phyloP scores from a whole-genome alignment of 2,329 filamentous ascomycete genomes.

The Colletotrichum sp. region DNA sequence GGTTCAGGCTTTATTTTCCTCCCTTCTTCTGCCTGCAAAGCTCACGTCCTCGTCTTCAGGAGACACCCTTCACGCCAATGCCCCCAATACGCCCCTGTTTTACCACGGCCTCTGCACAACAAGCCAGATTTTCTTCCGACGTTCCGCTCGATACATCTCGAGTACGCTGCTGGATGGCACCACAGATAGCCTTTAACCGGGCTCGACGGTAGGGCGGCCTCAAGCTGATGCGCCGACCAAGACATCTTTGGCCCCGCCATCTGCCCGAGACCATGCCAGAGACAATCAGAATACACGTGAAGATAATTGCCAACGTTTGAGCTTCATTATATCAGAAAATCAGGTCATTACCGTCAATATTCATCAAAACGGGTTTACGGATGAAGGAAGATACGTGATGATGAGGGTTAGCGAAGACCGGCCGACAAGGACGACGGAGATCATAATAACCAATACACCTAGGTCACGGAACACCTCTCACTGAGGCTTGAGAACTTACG shows the following conservation, averaged over 20 bases:
- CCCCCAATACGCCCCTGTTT: fast-evolving
- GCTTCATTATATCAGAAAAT: neutral
- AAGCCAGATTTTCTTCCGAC: fast-evolving
- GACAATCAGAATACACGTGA: no score
- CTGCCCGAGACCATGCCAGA: fast-evolving
- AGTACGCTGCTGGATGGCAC: fast-evolving
- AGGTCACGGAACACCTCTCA: fast-evolving
- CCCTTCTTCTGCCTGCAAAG: neutral
- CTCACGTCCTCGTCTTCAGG: neutral
- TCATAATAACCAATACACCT: fast-evolving
- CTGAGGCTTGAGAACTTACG: neutral
- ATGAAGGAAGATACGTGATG: neutral
- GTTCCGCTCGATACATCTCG: fast-evolving
- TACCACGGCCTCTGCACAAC: fast-evolving
- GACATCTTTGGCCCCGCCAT: neutral
- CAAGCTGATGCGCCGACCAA: neutral
- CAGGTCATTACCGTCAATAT: neutral
- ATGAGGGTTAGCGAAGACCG: neutral
- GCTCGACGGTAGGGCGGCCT: fast-evolving
- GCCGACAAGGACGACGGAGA: neutral
- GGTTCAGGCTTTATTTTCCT: neutral
- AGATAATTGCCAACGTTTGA: no score
- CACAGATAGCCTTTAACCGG: fast-evolving
- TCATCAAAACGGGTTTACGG: neutral
- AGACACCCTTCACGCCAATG: neutral